Conservation (phyloP, 164 flowering plant species). For the Vitis riparia region DNA sequence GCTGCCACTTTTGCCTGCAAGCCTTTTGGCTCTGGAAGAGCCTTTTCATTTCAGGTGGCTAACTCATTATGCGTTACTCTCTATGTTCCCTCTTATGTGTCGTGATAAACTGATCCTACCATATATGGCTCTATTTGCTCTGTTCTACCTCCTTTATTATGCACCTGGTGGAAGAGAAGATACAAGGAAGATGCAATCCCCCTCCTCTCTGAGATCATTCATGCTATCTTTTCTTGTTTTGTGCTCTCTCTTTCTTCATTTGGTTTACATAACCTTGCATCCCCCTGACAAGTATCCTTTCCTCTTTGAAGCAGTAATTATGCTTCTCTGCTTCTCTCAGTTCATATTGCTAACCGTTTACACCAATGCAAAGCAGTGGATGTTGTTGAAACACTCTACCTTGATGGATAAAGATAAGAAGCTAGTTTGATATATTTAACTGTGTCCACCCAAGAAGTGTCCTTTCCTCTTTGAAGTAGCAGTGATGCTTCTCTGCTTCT, state of each 20-base stretch:
- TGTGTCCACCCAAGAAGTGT: no score
- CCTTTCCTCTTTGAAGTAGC: no score
- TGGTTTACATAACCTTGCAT: conserved; percentile 48
- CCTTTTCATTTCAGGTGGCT: conserved; percentile 63
- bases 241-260: conserved; percentile 58
- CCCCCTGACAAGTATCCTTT: conserved; percentile 82
- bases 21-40: conserved; percentile 72
- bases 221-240: conserved; percentile 24
- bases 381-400: conserved; percentile 17
- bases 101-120: conserved; percentile 78
- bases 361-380: conserved; percentile 70
- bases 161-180: conserved; percentile 37
- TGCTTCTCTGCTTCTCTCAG: conserved; percentile 77
- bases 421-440: conserved; percentile 19
- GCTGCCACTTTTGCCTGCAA: conserved; percentile 90
- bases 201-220: conserved; percentile 13
- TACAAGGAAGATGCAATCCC: conserved; percentile 6
- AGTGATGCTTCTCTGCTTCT: no score
- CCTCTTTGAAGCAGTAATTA: conserved; percentile 84
- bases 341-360: conserved; percentile 48
- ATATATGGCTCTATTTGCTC: conserved; percentile 53
- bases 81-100: conserved; percentile 85
- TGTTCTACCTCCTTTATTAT: conserved; percentile 49
- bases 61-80: conserved; percentile 60
- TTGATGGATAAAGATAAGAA: conserved; percentile 36